Evolutionary conservation across 345 rosid genomes (phyloP), one percentile per base, ranked within the genome.

Genomic region (Acer saccharum): DNA sequence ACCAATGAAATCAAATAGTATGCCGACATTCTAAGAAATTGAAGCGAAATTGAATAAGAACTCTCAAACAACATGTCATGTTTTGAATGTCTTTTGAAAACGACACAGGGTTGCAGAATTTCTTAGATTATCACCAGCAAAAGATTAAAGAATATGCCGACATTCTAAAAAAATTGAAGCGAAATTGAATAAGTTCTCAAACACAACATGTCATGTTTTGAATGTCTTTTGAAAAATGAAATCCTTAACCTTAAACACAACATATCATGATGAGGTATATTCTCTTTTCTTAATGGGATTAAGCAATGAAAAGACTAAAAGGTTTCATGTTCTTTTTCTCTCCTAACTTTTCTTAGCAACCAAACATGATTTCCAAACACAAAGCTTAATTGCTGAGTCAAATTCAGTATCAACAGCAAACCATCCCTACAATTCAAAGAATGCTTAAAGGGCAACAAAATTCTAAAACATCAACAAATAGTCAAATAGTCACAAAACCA

Each of bases 341-440:
- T 14, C 17, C 10, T 17, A 35, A 44, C 46, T 12, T 67, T 39
- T 68, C 18, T 76, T 43, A 27, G 55, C 73, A 76, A 76, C 57
- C 66, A 62, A 44, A 44, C 21, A 63, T 17, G 58, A 64, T 43
- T 6, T 61, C 25, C 57, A 17, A 43, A 17, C 7, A 48, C 20
- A 74, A n/a, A 64, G 17, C 52, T 41, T 57, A 73, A 73, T 41
- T 17, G 54, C 64, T 10, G 3, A 11, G 62, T n/a, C 23, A 52
- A 20, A 73, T 61, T 60, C 23, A 73, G 25, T 21, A 39, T 21
- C 21, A 43, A 0, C 3, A 43, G 39, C 46, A 21, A 21, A 41
- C 6, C 55, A 41, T 39, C 46, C 44, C 76, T 7, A 39, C 18
- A 13, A 17, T 70, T 52, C 73, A 43, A 29, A 58, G 23, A 74